phyloP scores from a whole-genome alignment of 495 filamentous ascomycete genomes.

The Massariosphaeria phaeospora region DNA sequence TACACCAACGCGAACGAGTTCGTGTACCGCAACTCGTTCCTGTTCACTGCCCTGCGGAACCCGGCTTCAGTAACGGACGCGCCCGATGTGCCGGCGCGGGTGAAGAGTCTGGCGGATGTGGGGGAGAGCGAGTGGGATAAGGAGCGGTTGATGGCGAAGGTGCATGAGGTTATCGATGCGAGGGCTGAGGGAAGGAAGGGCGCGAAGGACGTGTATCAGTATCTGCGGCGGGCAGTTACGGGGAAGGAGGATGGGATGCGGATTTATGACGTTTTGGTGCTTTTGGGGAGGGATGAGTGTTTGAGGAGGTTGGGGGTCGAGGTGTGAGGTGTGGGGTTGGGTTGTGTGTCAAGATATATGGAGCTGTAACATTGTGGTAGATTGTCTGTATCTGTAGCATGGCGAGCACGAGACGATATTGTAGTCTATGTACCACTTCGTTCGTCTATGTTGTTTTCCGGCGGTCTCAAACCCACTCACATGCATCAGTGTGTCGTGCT shows the following conservation, averaged over 20 bases:
- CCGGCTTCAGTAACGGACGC: conserved; percentile 5
- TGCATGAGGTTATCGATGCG: conserved; percentile 19
- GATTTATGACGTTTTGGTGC: conserved; percentile 34
- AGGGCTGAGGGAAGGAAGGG: background rate
- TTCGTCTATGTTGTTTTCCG: too few relatives aligned
- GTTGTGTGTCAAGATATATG: too few relatives aligned
- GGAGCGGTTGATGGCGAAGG: conserved; percentile 8
- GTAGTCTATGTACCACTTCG: too few relatives aligned
- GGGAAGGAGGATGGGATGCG: conserved; percentile 33
- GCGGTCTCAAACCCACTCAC: too few relatives aligned
- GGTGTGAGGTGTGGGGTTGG: too few relatives aligned
- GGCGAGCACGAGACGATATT: too few relatives aligned
- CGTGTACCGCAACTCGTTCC: conserved; percentile 54
- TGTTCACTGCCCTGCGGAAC: conserved; percentile 50
- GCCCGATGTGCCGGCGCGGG: background rate
- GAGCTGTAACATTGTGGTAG: too few relatives aligned
- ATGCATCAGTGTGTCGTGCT: too few relatives aligned
- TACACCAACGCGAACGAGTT: conserved; percentile 58
- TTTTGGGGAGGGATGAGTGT: conserved; percentile 35
- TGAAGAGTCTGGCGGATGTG: conserved; percentile 14
- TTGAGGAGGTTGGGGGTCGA: conserved; percentile 32
- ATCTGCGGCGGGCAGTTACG: conserved; percentile 31
- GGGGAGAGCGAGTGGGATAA: conserved; percentile 12
- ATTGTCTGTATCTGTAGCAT: too few relatives aligned
- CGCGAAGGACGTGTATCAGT: conserved; percentile 27